phyloP scores from a whole-genome alignment of 2,329 filamentous ascomycete genomes.

The Sporothrix curviconia region DNA sequence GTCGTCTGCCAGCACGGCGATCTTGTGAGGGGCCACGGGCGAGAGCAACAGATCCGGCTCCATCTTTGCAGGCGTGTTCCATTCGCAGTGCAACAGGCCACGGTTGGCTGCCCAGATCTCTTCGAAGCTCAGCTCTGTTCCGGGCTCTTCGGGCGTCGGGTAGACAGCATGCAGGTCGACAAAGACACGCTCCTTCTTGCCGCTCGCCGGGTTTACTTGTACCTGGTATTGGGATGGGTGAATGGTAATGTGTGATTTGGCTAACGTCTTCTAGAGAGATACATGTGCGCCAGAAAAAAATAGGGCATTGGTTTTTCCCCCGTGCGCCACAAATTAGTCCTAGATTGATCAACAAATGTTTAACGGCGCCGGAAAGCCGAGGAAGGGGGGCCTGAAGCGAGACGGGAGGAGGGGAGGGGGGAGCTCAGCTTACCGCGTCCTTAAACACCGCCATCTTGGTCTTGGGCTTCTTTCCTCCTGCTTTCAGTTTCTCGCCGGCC shows the following conservation, averaged over 20 bases:
- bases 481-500: slow-evolving; percentile 85
- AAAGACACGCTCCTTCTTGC: slow-evolving; percentile 78
- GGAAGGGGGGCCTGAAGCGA: too few relatives aligned
- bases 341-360: slow-evolving; percentile 78
- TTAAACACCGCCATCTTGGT: slow-evolving; percentile 90
- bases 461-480: slow-evolving; percentile 71
- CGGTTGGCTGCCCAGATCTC: slow-evolving; percentile 75
- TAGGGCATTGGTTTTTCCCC: slow-evolving; percentile 31
- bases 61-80: slow-evolving; percentile 34
- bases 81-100: slow-evolving; percentile 58
- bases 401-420: background rate
- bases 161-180: slow-evolving; percentile 83
- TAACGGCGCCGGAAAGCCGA: too few relatives aligned
- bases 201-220: slow-evolving; percentile 73
- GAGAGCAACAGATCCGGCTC: slow-evolving; percentile 10
- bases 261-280: slow-evolving; percentile 46
- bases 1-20: slow-evolving; percentile 27
- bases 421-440: slow-evolving; percentile 72
- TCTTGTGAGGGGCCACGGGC: slow-evolving; percentile 24
- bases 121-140: slow-evolving; percentile 80
- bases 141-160: slow-evolving; percentile 63
- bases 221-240: slow-evolving; percentile 68
- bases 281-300: slow-evolving; percentile 31
- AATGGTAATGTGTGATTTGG: slow-evolving; percentile 57
- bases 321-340: slow-evolving; percentile 74